These are phyloP conservation scores for Cladorrhinum sp. DNA, from an alignment of 2,329 filamentous ascomycete genomes.

Conservation along the genomic window DNA sequence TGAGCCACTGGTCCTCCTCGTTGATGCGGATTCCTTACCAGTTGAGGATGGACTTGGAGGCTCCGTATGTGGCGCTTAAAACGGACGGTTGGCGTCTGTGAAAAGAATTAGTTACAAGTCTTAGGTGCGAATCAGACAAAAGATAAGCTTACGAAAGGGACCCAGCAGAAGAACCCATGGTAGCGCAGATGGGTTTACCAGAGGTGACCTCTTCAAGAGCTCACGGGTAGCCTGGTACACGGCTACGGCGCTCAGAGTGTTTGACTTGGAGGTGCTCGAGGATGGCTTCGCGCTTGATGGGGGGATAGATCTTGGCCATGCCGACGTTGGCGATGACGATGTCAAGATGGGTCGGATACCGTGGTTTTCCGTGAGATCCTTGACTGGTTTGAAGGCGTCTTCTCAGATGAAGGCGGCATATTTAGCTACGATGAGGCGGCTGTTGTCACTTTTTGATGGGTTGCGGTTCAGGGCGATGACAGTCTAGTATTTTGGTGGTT, in stretches of 20 bases:
- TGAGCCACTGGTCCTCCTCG: constrained; percentile 19
- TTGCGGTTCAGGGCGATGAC: constrained; percentile 42
- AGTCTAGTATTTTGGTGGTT: constrained; percentile 8
- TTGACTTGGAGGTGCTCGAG: constrained; percentile 40
- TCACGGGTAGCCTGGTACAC: constrained; percentile 45
- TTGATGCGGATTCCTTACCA: constrained; percentile 17
- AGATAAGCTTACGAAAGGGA: constrained; percentile 19
- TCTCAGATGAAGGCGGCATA: constrained; percentile 38
- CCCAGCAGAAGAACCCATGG: constrained; percentile 36
- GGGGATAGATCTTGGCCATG: constrained; percentile 34
- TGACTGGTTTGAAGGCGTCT: constrained; percentile 33
- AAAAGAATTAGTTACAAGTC: not conserved
- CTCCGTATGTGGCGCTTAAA: constrained; percentile 40
- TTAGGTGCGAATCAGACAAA: too few species aligned
- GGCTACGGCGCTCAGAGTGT: constrained; percentile 40
- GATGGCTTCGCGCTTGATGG: constrained; percentile 37
- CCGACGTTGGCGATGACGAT: constrained; percentile 53
- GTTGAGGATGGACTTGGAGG: constrained; percentile 38
- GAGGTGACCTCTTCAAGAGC: constrained; percentile 33
- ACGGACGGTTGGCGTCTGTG: constrained; percentile 23
- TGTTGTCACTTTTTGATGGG: constrained; percentile 31
- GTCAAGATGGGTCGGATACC: constrained; percentile 44
- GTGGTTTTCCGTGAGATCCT: constrained; percentile 31
- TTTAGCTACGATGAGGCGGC: constrained; percentile 40
- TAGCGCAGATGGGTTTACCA: constrained; percentile 36